Conservation (phyloP, 2,329 filamentous ascomycete species). For the Alternaria postmessia region DNA sequence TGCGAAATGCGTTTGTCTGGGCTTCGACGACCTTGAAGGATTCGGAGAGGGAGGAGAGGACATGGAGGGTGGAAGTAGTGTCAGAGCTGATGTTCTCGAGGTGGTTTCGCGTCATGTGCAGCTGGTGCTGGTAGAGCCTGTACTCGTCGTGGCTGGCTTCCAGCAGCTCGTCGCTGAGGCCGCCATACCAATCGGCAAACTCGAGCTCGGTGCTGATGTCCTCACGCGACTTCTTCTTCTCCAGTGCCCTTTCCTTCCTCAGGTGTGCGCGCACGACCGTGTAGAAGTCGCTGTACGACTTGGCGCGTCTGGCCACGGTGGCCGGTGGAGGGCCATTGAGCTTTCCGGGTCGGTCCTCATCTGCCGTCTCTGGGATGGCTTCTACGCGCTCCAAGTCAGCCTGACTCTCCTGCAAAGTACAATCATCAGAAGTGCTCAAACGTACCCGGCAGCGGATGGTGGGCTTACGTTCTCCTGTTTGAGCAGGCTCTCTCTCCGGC, state of each 20-base stretch:
- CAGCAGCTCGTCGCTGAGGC: constrained; percentile 72
- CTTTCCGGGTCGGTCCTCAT: constrained; percentile 65
- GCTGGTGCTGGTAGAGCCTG: constrained; percentile 81
- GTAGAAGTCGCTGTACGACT: constrained; percentile 82
- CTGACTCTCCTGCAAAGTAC: constrained; percentile 61
- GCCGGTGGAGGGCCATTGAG: constrained; percentile 71
- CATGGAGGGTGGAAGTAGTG: constrained; percentile 76
- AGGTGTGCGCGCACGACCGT: constrained; percentile 67
- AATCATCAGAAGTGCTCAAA: constrained; percentile 52
- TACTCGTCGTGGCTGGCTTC: constrained; percentile 88
- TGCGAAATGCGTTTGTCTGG: constrained; percentile 92
- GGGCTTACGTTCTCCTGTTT: constrained; percentile 60
- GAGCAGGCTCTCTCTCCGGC: constrained; percentile 73
- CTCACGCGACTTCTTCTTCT: constrained; percentile 50
- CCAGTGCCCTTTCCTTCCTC: constrained; percentile 58
- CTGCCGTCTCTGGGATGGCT: constrained; percentile 66
- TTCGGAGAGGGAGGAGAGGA: constrained; percentile 80
- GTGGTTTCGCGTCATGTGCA: constrained; percentile 81
- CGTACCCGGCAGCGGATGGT: constrained; percentile 44
- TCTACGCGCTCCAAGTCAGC: constrained; percentile 62
- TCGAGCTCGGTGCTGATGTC: constrained; percentile 66
- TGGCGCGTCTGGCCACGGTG: constrained; percentile 70
- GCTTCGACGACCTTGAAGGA: constrained; percentile 88
- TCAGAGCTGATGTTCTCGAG: constrained; percentile 80
- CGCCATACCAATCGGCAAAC: constrained; percentile 66